Percentiles rank a stretch among this genome's conserved stretches.
These are phyloP conservation scores for Termitomyces sp. DNA, from an alignment of 768 basidiomycete species.

Conservation along the genomic window DNA sequence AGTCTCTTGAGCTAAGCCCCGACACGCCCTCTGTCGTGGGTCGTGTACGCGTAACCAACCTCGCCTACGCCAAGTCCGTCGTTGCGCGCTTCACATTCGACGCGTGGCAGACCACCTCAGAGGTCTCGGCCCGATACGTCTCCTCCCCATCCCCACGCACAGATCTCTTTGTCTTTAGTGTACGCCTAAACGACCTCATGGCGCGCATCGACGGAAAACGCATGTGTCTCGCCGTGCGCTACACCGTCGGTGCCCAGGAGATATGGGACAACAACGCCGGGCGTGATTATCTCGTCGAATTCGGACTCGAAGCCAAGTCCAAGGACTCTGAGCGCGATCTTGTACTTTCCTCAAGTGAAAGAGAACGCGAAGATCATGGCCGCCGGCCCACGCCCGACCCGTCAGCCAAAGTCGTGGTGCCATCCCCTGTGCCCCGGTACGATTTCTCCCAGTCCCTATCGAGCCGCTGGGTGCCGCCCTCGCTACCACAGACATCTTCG, in stretches of 20 bases:
- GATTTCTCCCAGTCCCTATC: slow-evolving; percentile 51
- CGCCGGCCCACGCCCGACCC: slow-evolving; percentile 12
- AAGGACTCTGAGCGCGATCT: neutral
- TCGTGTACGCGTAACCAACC: slow-evolving; percentile 71
- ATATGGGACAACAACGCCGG: slow-evolving; percentile 91
- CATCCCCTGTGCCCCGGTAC: slow-evolving; percentile 43
- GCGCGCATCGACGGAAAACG: slow-evolving; percentile 78
- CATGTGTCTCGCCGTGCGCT: slow-evolving; percentile 74
- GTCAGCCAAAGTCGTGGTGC: slow-evolving; percentile 32
- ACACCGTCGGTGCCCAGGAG: slow-evolving; percentile 64
- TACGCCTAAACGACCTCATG: slow-evolving; percentile 76
- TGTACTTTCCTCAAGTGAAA: slow-evolving; percentile 15
- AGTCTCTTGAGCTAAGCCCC: slow-evolving; percentile 45
- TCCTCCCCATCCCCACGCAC: slow-evolving; percentile 42
- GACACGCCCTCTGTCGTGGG: slow-evolving; percentile 62
- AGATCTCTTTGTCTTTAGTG: slow-evolving; percentile 75
- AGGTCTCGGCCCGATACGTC: slow-evolving; percentile 74
- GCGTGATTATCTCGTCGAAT: slow-evolving; percentile 73
- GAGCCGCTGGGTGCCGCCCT: slow-evolving; percentile 36
- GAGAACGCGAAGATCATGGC: neutral
- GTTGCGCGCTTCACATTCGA: slow-evolving; percentile 92
- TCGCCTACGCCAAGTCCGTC: slow-evolving; percentile 85
- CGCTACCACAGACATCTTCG: neutral
- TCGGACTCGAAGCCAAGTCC: slow-evolving; percentile 33
- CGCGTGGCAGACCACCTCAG: slow-evolving; percentile 93